Percentiles rank a stretch among this genome's conserved stretches.
These are phyloP conservation scores for Anethum foeniculum DNA, from an alignment of 140 eudicot species.

Conservation along the genomic window DNA sequence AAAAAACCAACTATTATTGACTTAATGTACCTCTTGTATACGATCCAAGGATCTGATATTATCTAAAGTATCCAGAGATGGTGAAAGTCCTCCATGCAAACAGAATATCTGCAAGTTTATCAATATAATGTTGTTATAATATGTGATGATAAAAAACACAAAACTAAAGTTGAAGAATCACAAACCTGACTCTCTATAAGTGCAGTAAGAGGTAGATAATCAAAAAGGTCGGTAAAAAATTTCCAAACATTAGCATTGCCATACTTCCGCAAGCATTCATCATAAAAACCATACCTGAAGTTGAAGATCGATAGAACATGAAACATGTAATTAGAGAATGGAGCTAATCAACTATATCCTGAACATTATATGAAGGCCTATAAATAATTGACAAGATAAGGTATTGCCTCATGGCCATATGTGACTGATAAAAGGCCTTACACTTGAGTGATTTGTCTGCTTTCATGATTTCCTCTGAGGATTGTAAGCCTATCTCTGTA, in stretches of 20 bases:
- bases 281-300: conserved; percentile 53
- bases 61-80: conserved; percentile 8
- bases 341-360: not conserved
- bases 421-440: conserved; percentile 32
- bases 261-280: conserved; percentile 53
- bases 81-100: conserved; percentile 15
- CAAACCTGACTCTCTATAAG: conserved; percentile 38
- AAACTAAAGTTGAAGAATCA: not conserved
- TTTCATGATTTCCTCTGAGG: conserved; percentile 83
- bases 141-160: not conserved
- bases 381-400: not conserved
- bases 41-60: conserved; percentile 9
- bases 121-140: not conserved
- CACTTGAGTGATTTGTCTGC: conserved; percentile 96
- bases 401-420: not conserved
- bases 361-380: not conserved
- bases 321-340: not conserved
- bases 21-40: conserved; percentile 8
- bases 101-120: conserved; percentile 7
- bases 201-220: conserved; percentile 56
- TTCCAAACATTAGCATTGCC: conserved; percentile 63
- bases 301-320: not conserved
- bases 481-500: conserved; percentile 87
- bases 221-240: conserved; percentile 56
- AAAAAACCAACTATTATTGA: not conserved